Conservation (phyloP, 2,329 filamentous ascomycete genomes). For the Paraconiothyrium brasiliense region DNA sequence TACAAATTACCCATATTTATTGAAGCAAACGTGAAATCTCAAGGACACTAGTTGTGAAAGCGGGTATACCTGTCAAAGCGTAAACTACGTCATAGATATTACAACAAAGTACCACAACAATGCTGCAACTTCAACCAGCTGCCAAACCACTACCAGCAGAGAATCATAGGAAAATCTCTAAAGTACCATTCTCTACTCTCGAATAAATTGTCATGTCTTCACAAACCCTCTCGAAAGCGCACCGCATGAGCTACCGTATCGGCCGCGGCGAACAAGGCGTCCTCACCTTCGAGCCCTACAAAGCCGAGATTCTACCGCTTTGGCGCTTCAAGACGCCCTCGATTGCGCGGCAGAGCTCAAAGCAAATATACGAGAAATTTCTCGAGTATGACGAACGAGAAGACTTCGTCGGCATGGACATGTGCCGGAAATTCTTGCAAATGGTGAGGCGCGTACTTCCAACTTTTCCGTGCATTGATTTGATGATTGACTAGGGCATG, state of each 20-base stretch:
- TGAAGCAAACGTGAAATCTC: background rate
- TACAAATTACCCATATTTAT: too few relatives aligned
- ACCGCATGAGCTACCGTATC: conserved; percentile 65
- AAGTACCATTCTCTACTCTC: fast-evolving
- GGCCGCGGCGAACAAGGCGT: conserved; percentile 69
- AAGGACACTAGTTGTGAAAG: background rate
- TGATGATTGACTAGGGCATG: conserved; percentile 56
- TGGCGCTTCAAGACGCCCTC: conserved; percentile 67
- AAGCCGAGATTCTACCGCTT: conserved; percentile 65
- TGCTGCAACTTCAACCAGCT: background rate
- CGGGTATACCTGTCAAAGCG: conserved; percentile 2
- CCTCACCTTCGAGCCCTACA: conserved; percentile 71
- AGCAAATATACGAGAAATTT: conserved; percentile 61
- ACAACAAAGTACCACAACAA: background rate
- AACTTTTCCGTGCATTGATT: background rate
- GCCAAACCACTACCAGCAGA: too few relatives aligned
- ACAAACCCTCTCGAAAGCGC: conserved; percentile 30
- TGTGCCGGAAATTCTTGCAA: conserved; percentile 71
- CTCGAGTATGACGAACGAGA: conserved; percentile 59
- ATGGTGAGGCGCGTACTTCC: conserved; percentile 54
- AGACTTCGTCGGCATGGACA: conserved; percentile 72
- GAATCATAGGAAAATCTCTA: background rate
- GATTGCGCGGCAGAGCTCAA: conserved; percentile 62
- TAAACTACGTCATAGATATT: conserved; percentile 9
- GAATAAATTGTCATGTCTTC: background rate